phyloP scores from a whole-genome alignment of 257 asterid genomes.

The Mentha longifolia region DNA sequence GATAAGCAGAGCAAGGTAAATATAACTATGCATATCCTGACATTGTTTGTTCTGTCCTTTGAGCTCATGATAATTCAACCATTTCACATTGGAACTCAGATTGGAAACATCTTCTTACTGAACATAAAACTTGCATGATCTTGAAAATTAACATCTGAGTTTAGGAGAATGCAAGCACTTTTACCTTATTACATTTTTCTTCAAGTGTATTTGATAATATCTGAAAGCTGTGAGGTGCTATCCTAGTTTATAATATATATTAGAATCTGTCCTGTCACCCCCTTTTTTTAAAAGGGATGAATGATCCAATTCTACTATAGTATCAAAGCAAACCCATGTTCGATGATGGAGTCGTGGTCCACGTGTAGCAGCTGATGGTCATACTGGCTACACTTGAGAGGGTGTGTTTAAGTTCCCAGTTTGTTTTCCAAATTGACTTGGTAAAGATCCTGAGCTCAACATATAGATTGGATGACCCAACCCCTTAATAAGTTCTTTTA shows the following conservation, averaged over 20 bases:
- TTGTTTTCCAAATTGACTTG: no score
- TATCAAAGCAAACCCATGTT: no score
- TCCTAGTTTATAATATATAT: not conserved
- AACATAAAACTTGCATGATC: constrained; percentile 4
- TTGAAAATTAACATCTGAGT: not conserved
- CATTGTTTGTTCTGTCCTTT: not conserved
- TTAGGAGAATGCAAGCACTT: not conserved
- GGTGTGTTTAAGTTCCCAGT: no score
- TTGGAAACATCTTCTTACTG: not conserved
- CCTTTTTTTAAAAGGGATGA: no score
- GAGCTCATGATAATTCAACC: not conserved
- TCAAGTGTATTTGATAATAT: constrained; percentile 20
- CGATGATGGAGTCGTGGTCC: no score
- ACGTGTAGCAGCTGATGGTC: no score
- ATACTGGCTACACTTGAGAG: no score
- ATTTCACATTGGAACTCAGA: constrained; percentile 2
- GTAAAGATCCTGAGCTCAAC: no score
- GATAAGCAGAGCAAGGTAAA: not conserved
- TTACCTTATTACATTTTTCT: constrained; percentile 14
- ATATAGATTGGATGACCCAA: no score
- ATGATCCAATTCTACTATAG: no score
- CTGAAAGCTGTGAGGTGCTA: constrained; percentile 14
- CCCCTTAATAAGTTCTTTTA: no score
- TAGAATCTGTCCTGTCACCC: no score
- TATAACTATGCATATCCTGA: constrained; percentile 8